A percentile compares a stretch with the other conserved stretches of the same genome.
Evolutionary conservation across 2,329 filamentous ascomycete genomes (phyloP).

Genomic region (Penicillium nordicum): DNA sequence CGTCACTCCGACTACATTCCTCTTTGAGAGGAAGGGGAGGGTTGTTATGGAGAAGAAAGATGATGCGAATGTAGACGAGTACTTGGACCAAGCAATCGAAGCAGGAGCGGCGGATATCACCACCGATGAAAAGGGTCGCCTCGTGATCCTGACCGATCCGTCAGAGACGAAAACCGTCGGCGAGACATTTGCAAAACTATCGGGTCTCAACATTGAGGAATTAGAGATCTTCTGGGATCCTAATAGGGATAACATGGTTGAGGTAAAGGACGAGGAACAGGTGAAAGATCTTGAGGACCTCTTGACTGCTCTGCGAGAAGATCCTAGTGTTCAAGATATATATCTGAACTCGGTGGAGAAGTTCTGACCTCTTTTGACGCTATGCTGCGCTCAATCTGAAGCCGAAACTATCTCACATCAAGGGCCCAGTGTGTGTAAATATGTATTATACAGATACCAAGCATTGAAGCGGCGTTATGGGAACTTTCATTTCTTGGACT

Average conservation of each 20-base stretch:
- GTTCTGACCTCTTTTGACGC: slow-evolving; percentile 16
- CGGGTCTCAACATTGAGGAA: slow-evolving; percentile 65
- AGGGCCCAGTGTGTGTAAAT: slow-evolving; percentile 8
- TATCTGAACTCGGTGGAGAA: slow-evolving; percentile 62
- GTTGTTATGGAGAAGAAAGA: slow-evolving; percentile 65
- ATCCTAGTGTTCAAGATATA: slow-evolving; percentile 71
- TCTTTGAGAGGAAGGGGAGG: slow-evolving; percentile 78
- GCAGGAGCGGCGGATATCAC: slow-evolving; percentile 63
- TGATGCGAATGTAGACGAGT: slow-evolving; percentile 60
- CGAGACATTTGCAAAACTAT: slow-evolving; percentile 59
- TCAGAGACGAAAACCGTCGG: slow-evolving; percentile 62
- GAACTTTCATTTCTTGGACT: not conserved
- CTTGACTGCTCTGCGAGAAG: slow-evolving; percentile 54
- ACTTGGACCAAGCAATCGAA: slow-evolving; percentile 78
- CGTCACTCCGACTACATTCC: slow-evolving; percentile 71
- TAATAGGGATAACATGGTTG: slow-evolving; percentile 72
- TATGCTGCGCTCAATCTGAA: not conserved
- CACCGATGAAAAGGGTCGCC: slow-evolving; percentile 63
- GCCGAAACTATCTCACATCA: not conserved
- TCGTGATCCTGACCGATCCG: slow-evolving; percentile 69
- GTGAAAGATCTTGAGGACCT: slow-evolving; percentile 59
- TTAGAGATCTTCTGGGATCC: slow-evolving; percentile 82
- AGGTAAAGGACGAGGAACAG: slow-evolving; percentile 56
- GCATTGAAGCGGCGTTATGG: slow-evolving; percentile 12
- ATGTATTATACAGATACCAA: slow-evolving; percentile 15